Conservation (phyloP, 805 yeast species). For the Metschnikowia santaceciliae region DNA sequence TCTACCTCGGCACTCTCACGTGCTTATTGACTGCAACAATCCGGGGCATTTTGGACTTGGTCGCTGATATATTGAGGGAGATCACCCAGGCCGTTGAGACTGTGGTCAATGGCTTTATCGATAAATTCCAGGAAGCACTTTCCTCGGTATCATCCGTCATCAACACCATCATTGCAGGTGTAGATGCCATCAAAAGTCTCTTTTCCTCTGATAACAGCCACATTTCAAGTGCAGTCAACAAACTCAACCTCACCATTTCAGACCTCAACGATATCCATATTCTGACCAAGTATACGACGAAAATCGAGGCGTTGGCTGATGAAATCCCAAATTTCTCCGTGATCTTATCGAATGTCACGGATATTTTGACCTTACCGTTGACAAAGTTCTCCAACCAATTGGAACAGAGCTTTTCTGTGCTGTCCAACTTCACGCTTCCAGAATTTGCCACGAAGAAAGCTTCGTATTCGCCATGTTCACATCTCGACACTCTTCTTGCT, state of each 20-base stretch:
- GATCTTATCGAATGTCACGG: constrained; percentile 56
- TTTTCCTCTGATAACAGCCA: constrained; percentile 38
- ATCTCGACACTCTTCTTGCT: not conserved
- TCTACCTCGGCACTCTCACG: constrained; percentile 81
- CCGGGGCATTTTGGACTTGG: constrained; percentile 62
- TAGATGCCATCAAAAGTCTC: constrained; percentile 46
- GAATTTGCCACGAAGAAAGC: not conserved
- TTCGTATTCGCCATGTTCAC: not conserved
- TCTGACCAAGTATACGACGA: constrained; percentile 58
- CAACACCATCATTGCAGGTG: constrained; percentile 51
- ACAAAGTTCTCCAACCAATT: not conserved
- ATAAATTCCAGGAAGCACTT: constrained; percentile 64
- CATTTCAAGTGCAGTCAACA: constrained; percentile 47
- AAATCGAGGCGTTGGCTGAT: constrained; percentile 48
- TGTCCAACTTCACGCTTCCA: not conserved
- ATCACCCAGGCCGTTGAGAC: constrained; percentile 55
- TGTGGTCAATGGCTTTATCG: constrained; percentile 58
- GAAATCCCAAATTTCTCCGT: constrained; percentile 63
- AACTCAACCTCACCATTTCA: constrained; percentile 32
- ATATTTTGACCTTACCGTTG: constrained; percentile 35
- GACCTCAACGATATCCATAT: constrained; percentile 46
- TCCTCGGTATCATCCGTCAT: constrained; percentile 54
- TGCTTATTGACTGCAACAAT: constrained; percentile 76
- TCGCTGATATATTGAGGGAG: constrained; percentile 55
- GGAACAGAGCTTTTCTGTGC: not conserved